Conservation (phyloP, 257 asterid genomes). For the Capsicum baccatum region DNA sequence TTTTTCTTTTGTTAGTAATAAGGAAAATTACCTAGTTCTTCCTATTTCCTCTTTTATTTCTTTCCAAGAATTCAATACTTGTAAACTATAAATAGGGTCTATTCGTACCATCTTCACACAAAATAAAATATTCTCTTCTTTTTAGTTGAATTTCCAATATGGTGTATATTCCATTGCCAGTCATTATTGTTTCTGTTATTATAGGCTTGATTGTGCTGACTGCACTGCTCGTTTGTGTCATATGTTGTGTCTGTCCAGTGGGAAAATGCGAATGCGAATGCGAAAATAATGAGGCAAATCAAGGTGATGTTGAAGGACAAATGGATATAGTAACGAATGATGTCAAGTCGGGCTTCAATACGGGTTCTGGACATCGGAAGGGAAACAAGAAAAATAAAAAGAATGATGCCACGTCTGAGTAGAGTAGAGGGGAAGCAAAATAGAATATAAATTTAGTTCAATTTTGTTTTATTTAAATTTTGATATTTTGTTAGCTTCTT, state of each 20-base stretch:
- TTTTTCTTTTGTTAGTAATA: background rate
- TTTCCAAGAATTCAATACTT: background rate
- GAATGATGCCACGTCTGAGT: background rate
- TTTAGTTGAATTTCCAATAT: background rate
- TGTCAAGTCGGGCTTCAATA: too few species aligned
- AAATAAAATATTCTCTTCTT: background rate
- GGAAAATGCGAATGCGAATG: background rate
- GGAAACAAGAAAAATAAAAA: too few species aligned
- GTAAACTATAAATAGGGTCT: background rate
- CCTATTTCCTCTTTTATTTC: background rate
- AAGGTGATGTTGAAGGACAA: background rate
- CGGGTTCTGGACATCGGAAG: too few species aligned
- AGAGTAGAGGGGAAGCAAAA: background rate
- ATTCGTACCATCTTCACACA: background rate
- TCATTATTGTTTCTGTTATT: background rate
- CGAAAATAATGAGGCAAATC: background rate
- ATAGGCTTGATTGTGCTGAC: background rate
- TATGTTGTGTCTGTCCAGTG: background rate
- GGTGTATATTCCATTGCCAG: background rate
- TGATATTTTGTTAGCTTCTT: background rate
- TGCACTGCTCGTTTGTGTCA: background rate
- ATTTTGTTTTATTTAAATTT: background rate
- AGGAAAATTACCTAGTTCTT: background rate
- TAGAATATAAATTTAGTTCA: background rate
- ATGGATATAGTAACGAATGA: too few species aligned